These are phyloP conservation scores for Knufia fluminis DNA, from an alignment of 2,329 filamentous ascomycete species.

Conservation along the genomic window DNA sequence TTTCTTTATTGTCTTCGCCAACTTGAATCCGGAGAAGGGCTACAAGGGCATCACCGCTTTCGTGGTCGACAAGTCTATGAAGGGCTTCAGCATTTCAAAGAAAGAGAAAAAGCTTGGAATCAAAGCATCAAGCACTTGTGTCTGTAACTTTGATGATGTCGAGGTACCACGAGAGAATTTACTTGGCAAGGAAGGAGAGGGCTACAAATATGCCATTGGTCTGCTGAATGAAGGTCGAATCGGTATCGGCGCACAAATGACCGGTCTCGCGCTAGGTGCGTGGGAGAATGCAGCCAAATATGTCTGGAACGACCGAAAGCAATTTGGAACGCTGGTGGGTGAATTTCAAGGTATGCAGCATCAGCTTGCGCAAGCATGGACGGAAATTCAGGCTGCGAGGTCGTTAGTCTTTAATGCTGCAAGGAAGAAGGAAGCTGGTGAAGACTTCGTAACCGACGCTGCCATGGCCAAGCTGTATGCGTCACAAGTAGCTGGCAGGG, in stretches of 20 bases:
- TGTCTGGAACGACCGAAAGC: constrained; percentile 96
- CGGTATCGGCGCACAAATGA: constrained; percentile 98
- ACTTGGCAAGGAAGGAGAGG: constrained; percentile 77
- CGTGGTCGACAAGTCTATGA: constrained; percentile 78
- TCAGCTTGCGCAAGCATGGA: constrained; percentile 92
- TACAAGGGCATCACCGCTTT: constrained; percentile 98
- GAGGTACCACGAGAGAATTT: constrained; percentile 80
- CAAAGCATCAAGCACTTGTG: constrained; percentile 88
- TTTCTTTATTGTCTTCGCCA: constrained; percentile 97
- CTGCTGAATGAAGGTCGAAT: constrained; percentile 94
- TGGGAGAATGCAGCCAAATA: constrained; percentile 93
- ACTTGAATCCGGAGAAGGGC: constrained; percentile 80
- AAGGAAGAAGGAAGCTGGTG: constrained; percentile 93
- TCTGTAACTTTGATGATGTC: constrained; percentile 95
- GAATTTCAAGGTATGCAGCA: constrained; percentile 99
- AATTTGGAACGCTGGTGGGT: constrained; percentile 87
- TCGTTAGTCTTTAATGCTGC: constrained; percentile 93
- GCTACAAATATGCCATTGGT: constrained; percentile 96
- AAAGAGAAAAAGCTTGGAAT: constrained; percentile 99
- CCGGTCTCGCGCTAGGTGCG: constrained; percentile 82
- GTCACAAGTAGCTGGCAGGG: constrained; percentile 81
- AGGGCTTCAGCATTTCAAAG: constrained; percentile 91
- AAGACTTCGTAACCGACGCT: constrained; percentile 89
- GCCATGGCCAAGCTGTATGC: constrained; percentile 97
- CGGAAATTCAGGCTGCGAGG: constrained; percentile 82